These are phyloP conservation scores for Lasiodiplodia sp. DNA, from an alignment of 2,329 filamentous ascomycete genomes.

Conservation along the genomic window DNA sequence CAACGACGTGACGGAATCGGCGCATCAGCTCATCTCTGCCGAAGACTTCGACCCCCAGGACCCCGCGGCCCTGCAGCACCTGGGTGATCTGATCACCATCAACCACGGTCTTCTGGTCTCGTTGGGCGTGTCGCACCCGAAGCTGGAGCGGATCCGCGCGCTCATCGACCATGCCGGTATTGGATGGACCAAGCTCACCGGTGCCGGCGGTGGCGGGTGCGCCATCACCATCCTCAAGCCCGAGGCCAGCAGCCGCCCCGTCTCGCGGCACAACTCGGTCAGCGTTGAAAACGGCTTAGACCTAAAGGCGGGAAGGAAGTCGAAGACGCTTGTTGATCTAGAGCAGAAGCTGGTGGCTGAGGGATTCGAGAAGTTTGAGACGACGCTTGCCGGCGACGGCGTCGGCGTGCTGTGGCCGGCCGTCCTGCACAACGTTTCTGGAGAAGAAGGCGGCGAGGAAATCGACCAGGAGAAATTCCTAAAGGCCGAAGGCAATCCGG, in stretches of 20 bases:
- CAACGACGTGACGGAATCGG: conserved; percentile 72
- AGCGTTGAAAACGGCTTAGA: conserved; percentile 39
- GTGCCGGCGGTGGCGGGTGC: conserved; percentile 93
- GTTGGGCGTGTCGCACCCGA: conserved; percentile 91
- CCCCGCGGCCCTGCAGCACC: conserved; percentile 69
- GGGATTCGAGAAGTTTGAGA: conserved; percentile 85
- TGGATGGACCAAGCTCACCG: conserved; percentile 97
- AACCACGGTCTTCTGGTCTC: conserved; percentile 94
- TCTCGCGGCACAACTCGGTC: conserved; percentile 15
- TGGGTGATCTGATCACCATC: conserved; percentile 89
- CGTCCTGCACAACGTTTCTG: conserved; percentile 83
- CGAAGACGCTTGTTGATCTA: conserved; percentile 63
- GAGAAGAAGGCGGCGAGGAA: conserved; percentile 84
- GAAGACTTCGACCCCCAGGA: conserved; percentile 72
- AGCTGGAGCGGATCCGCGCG: conserved; percentile 89
- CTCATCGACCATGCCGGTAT: conserved; percentile 82
- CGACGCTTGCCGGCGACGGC: conserved; percentile 89
- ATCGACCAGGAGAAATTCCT: conserved; percentile 92
- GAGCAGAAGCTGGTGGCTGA: conserved; percentile 64
- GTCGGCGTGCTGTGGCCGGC: conserved; percentile 95
- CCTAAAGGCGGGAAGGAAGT: conserved; percentile 53
- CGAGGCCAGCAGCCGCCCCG: conserved; percentile 45
- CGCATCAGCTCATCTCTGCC: conserved; percentile 62
- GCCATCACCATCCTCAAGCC: conserved; percentile 89
- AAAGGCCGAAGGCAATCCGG: conserved; percentile 81